phyloP scores from a whole-genome alignment of 176 grass and related monocot genomes.

The Dendrocalamus sinicus region DNA sequence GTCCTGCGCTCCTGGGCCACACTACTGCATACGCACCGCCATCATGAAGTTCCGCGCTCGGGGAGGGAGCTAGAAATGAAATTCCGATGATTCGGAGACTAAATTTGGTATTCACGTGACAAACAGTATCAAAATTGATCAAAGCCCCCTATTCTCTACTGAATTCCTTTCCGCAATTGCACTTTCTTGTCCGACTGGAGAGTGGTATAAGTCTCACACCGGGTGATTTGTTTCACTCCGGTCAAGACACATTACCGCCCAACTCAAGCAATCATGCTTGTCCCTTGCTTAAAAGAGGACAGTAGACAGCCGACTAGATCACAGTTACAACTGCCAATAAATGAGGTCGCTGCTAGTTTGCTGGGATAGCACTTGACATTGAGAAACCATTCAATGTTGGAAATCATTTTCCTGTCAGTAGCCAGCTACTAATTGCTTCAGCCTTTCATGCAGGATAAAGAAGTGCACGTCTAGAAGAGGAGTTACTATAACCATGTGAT shows the following conservation, averaged over 20 bases:
- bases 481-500: constrained; percentile 49
- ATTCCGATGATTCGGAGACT: too few relatives aligned
- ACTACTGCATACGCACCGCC: too few relatives aligned
- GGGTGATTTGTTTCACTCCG: too few relatives aligned
- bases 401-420: constrained; percentile 62
- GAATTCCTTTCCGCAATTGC: too few relatives aligned
- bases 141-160: too few relatives aligned
- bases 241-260: neutral
- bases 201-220: too few relatives aligned
- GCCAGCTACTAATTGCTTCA: constrained; percentile 50
- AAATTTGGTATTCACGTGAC: too few relatives aligned
- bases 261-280: constrained; percentile 54
- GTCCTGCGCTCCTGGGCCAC: too few relatives aligned
- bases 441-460: constrained; percentile 43
- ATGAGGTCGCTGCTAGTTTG: constrained; percentile 53
- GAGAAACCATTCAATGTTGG: constrained; percentile 55
- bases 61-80: too few relatives aligned
- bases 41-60: too few relatives aligned
- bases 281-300: constrained; percentile 30
- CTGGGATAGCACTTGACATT: constrained; percentile 45
- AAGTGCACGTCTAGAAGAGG: constrained; percentile 36
- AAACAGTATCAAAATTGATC: too few relatives aligned
- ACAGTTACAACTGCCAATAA: constrained; percentile 51
- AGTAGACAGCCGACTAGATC: constrained; percentile 41
- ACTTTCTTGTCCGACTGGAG: too few relatives aligned